Base-by-base conservation (phyloP, 2,329 filamentous ascomycete genomes). In the Exophiala sp. region DNA sequence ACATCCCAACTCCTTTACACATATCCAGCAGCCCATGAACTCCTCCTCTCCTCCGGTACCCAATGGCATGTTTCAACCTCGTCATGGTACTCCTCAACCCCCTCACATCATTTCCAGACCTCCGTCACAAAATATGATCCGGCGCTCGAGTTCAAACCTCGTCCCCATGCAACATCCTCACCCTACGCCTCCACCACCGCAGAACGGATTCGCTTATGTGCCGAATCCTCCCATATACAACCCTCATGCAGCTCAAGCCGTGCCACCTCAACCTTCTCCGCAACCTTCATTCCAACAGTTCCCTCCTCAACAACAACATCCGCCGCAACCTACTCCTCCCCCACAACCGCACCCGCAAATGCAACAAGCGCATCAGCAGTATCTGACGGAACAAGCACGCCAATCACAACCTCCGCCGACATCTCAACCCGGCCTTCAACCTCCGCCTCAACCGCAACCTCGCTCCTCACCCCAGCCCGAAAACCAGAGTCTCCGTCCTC, bases 41-140 rank as follows among this genome's bases (percentile, higher is more conserved):
- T 95, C 90, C 20, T 88, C 86, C 32, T 96, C 92, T 20, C 92
- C 92, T 54, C 92, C 92, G 2, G 89, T 96, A 62, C 81, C 82
- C 47, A 95, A 91, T 66, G 86, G 86, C 59, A 80, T 86, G 60
- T 90, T 86, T 64, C 82, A 84, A 59, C 81, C 83, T 54, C 84
- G 91, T 59, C 85, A 87, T 51, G 86, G 88, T 57, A 95, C 91
- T 5, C 91, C 91, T 12, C 88, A 95, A 66, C 88, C 89, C 3
- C 83, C 84, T 59, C 81, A 82, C 63, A 62, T 64, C 55, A 80
- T 83, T 52, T 95, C 91, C 20, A 81, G 89, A 45, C 89, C 89
- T 1, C 83, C 83, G 5, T 96, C 91, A 6, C 81, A 91, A 63
- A 91, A 90, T 68, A 87, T 90, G 63, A 79, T 88, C 62, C 85